Evolutionary conservation across 2,329 filamentous ascomycete genomes (phyloP).

Genomic region (Xylaria arbuscula): DNA sequence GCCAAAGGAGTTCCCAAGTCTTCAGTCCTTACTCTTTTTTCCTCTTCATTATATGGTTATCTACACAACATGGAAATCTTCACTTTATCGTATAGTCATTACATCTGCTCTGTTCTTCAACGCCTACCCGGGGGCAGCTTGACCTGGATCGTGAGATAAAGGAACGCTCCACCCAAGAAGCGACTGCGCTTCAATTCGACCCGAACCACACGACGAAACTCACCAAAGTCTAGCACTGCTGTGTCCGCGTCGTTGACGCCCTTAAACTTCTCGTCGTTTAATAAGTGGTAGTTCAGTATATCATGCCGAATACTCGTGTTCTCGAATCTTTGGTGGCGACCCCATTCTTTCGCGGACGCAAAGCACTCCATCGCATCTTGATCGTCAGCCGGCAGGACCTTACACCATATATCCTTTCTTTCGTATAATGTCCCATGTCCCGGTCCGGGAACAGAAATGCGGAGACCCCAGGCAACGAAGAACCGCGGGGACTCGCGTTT

Average conservation of each 20-base stretch:
- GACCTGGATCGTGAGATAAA: conserved; percentile 6
- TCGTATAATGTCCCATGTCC: not conserved
- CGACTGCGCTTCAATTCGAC: not conserved
- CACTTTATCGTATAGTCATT: too few species aligned
- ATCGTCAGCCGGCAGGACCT: conserved; percentile 3
- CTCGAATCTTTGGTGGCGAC: not conserved
- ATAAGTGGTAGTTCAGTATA: not conserved
- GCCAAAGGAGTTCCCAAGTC: not conserved
- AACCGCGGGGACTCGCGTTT: not conserved
- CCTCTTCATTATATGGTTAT: too few species aligned
- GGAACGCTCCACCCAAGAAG: not conserved
- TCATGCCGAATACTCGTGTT: not conserved
- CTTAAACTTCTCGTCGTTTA: not conserved
- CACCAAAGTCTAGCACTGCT: not conserved
- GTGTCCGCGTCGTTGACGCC: not conserved
- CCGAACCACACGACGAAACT: not conserved
- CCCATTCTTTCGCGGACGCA: not conserved
- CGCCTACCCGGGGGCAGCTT: not conserved
- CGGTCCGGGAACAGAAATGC: not conserved
- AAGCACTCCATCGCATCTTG: not conserved
- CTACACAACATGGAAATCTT: too few species aligned
- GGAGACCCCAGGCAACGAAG: conserved; percentile 11
- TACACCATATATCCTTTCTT: conserved; percentile 7
- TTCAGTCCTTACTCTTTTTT: too few species aligned
- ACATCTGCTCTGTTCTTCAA: not conserved